Base-by-base conservation (phyloP, 2,329 filamentous ascomycete species). In the Ophiocordyceps camponoti-floridani region DNA sequence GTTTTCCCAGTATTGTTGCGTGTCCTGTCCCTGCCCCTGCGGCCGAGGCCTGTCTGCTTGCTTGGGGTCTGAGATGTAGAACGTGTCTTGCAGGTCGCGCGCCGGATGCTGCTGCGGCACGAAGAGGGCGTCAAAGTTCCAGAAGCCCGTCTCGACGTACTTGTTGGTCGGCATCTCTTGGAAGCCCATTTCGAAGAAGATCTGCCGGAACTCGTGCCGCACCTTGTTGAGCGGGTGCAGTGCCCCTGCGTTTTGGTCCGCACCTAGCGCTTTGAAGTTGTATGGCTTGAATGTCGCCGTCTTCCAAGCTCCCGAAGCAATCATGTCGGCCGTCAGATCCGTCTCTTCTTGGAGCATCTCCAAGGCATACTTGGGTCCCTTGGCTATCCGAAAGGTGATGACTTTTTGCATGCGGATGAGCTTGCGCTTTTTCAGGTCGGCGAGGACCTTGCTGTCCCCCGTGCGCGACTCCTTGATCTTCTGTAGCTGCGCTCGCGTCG, bases 161-260 rank as follows among this genome's bases (percentile, higher is more conserved):
- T 84, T 78, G 65, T 83, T 82, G 43, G 89, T 95, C 13, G 88
- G 84, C 91, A 98, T 96, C 70, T 98, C 91, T 57, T 89, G 81
- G 68, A 96, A 98, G 44, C 89, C 91, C 80, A 94, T 94, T 61
- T 94, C 87, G 66, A 98, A 96, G 78, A 98, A 98, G 60, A 98
- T 95, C 59, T 91, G 84, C 47, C 91, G 75, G 74, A 98, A 94
- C 66, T 96, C 91, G 55, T 85, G 77, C 54, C 91, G 82, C 55
- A 96, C 89, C 70, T 96, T 96, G 68, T 87, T 95, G 53, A 98
- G 68, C 58, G 80, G 78, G 58, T 73, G 82, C 57, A 73, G 63
- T 13, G 76, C 73, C 44, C 77, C 76, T 13, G 76, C 67, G 49
- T 71, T 67, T 59, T 79, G 76, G 52, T 77, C 72, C 3, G 72